Evolutionary conservation across 1,284 basidiomycete species (phyloP).

Genomic region (Ustilago tritici): DNA sequence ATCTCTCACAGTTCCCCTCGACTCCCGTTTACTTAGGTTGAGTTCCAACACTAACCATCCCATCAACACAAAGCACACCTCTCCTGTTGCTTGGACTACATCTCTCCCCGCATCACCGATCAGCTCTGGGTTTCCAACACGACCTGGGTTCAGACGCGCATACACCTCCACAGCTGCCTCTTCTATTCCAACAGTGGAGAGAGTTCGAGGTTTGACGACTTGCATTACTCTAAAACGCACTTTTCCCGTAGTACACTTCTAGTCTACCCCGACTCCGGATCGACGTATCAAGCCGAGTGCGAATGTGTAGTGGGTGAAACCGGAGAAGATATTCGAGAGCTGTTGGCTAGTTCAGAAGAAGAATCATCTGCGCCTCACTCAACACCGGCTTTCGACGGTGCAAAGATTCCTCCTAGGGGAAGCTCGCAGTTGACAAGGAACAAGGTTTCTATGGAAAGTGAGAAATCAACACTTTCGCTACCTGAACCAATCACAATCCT

Average conservation of each 20-base stretch:
- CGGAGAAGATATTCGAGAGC: slow-evolving; percentile 42
- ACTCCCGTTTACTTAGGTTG: slow-evolving; percentile 5
- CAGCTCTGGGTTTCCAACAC: slow-evolving; percentile 19
- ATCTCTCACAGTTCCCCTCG: slow-evolving; percentile 22
- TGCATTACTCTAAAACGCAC: slow-evolving; percentile 48
- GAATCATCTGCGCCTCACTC: slow-evolving; percentile 33
- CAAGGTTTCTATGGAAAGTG: slow-evolving; percentile 46
- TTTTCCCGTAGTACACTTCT: slow-evolving; percentile 43
- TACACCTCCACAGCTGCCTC: slow-evolving; percentile 24
- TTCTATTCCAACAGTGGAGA: slow-evolving; percentile 10
- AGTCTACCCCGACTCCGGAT: slow-evolving; percentile 23
- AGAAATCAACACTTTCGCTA: slow-evolving; percentile 22
- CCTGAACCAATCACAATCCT: slow-evolving; percentile 23
- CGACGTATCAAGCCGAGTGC: not conserved
- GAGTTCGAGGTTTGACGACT: slow-evolving; percentile 28
- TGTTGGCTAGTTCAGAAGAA: slow-evolving; percentile 45
- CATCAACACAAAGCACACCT: not conserved
- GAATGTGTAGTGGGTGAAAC: not conserved
- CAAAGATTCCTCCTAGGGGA: slow-evolving; percentile 30
- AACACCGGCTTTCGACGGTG: slow-evolving; percentile 28
- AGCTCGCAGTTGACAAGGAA: slow-evolving; percentile 2
- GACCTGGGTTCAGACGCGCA: slow-evolving; percentile 26
- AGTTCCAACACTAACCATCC: slow-evolving; percentile 19
- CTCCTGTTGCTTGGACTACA: not conserved
- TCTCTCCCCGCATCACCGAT: slow-evolving; percentile 28